Evolutionary conservation across 139 green algal genomes (phyloP).

Genomic region (Pseudopediastrum boryanum): DNA sequence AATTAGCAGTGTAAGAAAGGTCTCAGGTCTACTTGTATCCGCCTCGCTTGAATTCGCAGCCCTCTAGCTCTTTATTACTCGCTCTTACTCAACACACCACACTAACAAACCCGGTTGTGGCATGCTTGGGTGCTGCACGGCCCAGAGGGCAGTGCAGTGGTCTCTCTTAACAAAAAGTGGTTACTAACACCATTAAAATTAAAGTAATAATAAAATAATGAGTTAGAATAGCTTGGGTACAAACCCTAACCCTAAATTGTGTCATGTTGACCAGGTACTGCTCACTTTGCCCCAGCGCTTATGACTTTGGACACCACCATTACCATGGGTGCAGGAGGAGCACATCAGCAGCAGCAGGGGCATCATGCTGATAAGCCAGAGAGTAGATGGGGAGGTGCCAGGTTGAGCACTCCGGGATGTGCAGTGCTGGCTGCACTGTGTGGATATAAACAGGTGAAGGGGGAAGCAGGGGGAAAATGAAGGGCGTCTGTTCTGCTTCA

Average conservation of each 20-base stretch:
- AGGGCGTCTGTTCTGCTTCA: too few species aligned
- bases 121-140: too few species aligned
- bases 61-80: too few species aligned
- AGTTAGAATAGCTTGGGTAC: neutral
- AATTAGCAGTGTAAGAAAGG: too few species aligned
- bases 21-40: too few species aligned
- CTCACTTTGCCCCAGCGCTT: constrained; percentile 46
- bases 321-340: constrained; percentile 13
- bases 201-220: neutral
- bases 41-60: too few species aligned
- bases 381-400: neutral
- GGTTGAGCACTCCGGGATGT: constrained; percentile 32
- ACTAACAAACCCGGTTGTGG: too few species aligned
- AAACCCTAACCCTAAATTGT: neutral
- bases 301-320: constrained; percentile 52
- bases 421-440: constrained; percentile 26
- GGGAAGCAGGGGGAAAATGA: too few species aligned
- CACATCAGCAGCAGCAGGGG: constrained; percentile 30
- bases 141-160: too few species aligned
- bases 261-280: constrained; percentile 28
- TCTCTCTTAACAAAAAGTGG: too few species aligned
- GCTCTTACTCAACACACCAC: too few species aligned
- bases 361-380: neutral
- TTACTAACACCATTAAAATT: neutral
- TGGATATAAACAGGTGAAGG: too few species aligned